phyloP scores from a whole-genome alignment of 305 asterid genomes.

The Plantago coronopus region DNA sequence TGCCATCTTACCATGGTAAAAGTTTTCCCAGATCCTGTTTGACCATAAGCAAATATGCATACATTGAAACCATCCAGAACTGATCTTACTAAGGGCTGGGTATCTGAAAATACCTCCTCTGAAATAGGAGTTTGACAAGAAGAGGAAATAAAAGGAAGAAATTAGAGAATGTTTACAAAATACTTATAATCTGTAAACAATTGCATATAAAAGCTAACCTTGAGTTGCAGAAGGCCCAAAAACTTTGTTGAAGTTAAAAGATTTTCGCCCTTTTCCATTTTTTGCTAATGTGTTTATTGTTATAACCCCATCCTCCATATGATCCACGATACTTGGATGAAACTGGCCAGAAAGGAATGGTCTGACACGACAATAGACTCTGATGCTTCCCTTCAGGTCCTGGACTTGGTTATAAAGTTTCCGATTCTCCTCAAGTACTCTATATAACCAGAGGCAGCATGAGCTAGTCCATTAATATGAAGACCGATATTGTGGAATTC shows the following conservation, averaged over 20 bases:
- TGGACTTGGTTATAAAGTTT: slow-evolving; percentile 98
- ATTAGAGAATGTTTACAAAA: no score
- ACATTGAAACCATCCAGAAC: slow-evolving; percentile 96
- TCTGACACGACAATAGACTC: slow-evolving; percentile 94
- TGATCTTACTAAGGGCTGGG: slow-evolving; percentile 83
- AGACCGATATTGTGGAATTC: slow-evolving; percentile 70
- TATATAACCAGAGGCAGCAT: slow-evolving; percentile 93
- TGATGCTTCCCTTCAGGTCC: slow-evolving; percentile 94
- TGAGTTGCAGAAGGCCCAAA: slow-evolving; percentile 87
- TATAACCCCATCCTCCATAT: slow-evolving; percentile 81
- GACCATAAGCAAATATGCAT: slow-evolving; percentile 97
- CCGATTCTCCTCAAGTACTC: slow-evolving; percentile 94
- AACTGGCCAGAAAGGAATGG: slow-evolving; percentile 76
- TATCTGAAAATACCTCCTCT: slow-evolving; percentile 91
- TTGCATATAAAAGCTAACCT: slow-evolving; percentile 38
- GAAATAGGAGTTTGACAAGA: slow-evolving; percentile 24
- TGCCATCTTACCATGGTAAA: slow-evolving; percentile 72
- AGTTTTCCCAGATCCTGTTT: slow-evolving; percentile 97
- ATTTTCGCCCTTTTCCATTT: slow-evolving; percentile 67
- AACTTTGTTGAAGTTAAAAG: slow-evolving; percentile 88
- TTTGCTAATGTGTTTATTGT: slow-evolving; percentile 58
- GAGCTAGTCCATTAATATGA: slow-evolving; percentile 83
- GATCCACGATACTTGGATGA: slow-evolving; percentile 58
- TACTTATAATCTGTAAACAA: no score
- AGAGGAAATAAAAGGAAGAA: not conserved